Conservation (phyloP, 228 moss, liverwort and hornwort genomes). For the Sphagnum magellanicum region DNA sequence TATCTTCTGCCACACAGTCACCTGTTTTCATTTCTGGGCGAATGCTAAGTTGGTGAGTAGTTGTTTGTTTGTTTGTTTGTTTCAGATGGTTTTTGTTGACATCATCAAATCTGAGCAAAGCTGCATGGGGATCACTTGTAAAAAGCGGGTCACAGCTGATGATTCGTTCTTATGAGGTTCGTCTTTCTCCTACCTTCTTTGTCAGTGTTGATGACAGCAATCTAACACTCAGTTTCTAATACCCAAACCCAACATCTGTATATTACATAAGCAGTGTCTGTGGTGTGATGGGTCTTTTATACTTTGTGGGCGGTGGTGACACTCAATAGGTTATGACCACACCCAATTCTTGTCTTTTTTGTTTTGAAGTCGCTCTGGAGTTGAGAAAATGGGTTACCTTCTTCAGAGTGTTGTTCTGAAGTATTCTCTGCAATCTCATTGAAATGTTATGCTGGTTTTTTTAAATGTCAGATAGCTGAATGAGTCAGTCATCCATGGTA, state of each 20-base stretch:
- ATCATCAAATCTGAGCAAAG: conserved; percentile 93
- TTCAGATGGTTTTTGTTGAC: conserved; percentile 87
- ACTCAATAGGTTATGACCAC: background rate
- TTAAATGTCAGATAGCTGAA: background rate
- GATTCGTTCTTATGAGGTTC: conserved; percentile 96
- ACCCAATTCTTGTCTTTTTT: too few species aligned
- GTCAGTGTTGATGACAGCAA: background rate
- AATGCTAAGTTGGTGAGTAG: too few species aligned
- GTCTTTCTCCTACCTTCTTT: background rate
- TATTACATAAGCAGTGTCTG: too few species aligned
- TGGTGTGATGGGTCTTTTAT: background rate
- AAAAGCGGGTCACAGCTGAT: conserved; percentile 80
- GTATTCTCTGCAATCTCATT: too few species aligned
- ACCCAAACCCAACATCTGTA: too few species aligned
- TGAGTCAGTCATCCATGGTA: background rate
- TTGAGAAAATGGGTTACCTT: too few species aligned
- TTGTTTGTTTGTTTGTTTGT: too few species aligned
- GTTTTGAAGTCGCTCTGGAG: too few species aligned
- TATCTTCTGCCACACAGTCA: too few species aligned
- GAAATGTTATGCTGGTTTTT: too few species aligned
- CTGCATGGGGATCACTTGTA: conserved; percentile 88
- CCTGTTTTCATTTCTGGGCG: too few species aligned
- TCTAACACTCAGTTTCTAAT: background rate
- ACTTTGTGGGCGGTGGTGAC: background rate
- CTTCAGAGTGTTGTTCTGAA: too few species aligned